Percentiles rank a stretch among this genome's conserved stretches.
phyloP scores from a whole-genome alignment of 306 rosid genomes.

The Carpinus viminea region DNA sequence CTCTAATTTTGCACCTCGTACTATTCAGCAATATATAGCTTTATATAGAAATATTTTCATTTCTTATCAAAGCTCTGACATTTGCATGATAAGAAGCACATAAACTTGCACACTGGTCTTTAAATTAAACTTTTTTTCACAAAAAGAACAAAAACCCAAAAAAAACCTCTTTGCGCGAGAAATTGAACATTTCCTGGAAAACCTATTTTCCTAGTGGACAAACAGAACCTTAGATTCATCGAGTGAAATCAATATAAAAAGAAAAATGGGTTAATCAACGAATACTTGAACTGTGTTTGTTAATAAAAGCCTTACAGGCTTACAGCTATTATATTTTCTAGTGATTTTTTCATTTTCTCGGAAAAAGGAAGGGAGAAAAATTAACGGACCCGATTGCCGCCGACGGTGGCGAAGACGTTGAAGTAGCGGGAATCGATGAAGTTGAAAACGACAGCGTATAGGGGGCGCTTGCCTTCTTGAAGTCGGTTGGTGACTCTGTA shows the following conservation, averaged over 20 bases:
- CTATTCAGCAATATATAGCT: no score
- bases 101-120: background rate
- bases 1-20: background rate
- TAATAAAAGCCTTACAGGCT: background rate
- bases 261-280: background rate
- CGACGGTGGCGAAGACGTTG: conserved; percentile 88
- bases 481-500: conserved; percentile 87
- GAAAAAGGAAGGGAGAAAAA: background rate
- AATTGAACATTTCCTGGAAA: background rate
- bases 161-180: no score
- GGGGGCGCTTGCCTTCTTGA: conserved; percentile 86
- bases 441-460: conserved; percentile 87
- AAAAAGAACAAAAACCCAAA: no score
- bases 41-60: no score
- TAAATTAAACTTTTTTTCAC: background rate
- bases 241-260: background rate
- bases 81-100: background rate
- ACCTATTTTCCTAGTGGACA: background rate
- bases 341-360: background rate
- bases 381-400: conserved; percentile 75
- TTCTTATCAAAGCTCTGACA: background rate
- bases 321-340: background rate
- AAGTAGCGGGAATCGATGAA: conserved; percentile 75
- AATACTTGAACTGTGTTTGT: background rate
- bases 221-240: background rate